Percentiles rank a stretch among this genome's conserved stretches.
These are phyloP conservation scores for Aspergillus candidus DNA, from an alignment of 2,329 filamentous ascomycete species.

Conservation along the genomic window DNA sequence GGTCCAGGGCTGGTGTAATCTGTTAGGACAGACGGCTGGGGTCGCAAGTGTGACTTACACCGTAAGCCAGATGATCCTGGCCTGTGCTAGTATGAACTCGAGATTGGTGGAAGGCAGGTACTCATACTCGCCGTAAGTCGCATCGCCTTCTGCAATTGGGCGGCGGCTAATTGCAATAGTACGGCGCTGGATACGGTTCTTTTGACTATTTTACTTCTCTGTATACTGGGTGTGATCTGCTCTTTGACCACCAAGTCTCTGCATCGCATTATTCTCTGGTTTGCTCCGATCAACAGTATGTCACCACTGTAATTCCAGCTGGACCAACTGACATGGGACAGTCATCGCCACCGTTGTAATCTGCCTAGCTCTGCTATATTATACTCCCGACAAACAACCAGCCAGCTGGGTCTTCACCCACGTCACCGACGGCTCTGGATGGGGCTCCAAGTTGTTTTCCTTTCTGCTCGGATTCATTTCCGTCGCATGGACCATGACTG, in stretches of 20 bases:
- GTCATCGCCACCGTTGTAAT: slow-evolving; percentile 56
- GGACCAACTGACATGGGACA: slow-evolving; percentile 12
- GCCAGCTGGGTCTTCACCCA: slow-evolving; percentile 57
- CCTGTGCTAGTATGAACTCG: slow-evolving; percentile 57
- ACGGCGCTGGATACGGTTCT: slow-evolving; percentile 54
- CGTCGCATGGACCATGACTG: slow-evolving; percentile 56
- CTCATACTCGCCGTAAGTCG: slow-evolving; percentile 51
- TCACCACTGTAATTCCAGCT: not conserved
- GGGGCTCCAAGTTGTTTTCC: slow-evolving; percentile 56
- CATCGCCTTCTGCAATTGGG: not conserved
- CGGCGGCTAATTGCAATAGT: slow-evolving; percentile 31
- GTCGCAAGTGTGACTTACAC: slow-evolving; percentile 59
- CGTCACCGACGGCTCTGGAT: slow-evolving; percentile 57
- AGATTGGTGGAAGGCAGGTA: slow-evolving; percentile 45
- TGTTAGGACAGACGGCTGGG: slow-evolving; percentile 58
- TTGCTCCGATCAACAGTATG: slow-evolving; percentile 60
- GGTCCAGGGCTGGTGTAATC: slow-evolving; percentile 63
- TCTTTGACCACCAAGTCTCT: slow-evolving; percentile 56
- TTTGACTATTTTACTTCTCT: slow-evolving; percentile 51
- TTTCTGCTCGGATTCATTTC: slow-evolving; percentile 52
- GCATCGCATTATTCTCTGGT: slow-evolving; percentile 57
- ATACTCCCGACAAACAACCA: slow-evolving; percentile 55
- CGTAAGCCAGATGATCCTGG: slow-evolving; percentile 59
- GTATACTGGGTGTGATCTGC: slow-evolving; percentile 54
- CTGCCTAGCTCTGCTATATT: slow-evolving; percentile 52